These are phyloP conservation scores for Corymbia maculata DNA, from an alignment of 345 rosid species.

Conservation along the genomic window DNA sequence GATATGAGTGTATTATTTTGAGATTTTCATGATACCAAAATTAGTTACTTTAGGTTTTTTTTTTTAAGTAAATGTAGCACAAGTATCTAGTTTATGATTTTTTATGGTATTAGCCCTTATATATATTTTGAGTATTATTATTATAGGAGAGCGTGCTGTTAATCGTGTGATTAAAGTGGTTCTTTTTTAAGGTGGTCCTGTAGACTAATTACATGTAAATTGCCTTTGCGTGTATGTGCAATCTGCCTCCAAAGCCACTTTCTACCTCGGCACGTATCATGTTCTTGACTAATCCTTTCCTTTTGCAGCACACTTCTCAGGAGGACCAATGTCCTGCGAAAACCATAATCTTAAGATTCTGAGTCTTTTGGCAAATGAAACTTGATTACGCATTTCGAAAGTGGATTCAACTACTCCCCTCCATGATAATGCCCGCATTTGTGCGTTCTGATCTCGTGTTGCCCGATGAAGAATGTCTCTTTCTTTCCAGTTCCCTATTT, in stretches of 20 bases:
- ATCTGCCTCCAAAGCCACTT: background rate
- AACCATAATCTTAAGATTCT: background rate
- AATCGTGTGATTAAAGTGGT: background rate
- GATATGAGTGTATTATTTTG: background rate
- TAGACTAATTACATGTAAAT: background rate
- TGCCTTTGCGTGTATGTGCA: background rate
- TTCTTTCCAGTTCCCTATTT: background rate
- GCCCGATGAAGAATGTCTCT: background rate
- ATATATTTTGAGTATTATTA: background rate
- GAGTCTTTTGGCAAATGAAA: background rate
- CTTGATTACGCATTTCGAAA: background rate
- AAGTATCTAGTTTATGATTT: background rate
- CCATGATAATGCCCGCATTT: background rate
- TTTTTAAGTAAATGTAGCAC: background rate
- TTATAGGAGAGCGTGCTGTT: background rate
- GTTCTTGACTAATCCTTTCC: background rate
- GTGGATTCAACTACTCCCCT: background rate
- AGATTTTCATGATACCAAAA: rapidly evolving
- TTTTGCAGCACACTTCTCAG: background rate
- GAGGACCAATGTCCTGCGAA: background rate
- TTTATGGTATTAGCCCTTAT: background rate
- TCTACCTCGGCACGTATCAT: background rate
- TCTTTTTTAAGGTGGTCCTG: background rate
- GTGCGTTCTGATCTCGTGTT: background rate
- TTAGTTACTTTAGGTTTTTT: no score